Base-by-base conservation (phyloP, 495 filamentous ascomycete genomes). In the Penicillium desertorum region DNA sequence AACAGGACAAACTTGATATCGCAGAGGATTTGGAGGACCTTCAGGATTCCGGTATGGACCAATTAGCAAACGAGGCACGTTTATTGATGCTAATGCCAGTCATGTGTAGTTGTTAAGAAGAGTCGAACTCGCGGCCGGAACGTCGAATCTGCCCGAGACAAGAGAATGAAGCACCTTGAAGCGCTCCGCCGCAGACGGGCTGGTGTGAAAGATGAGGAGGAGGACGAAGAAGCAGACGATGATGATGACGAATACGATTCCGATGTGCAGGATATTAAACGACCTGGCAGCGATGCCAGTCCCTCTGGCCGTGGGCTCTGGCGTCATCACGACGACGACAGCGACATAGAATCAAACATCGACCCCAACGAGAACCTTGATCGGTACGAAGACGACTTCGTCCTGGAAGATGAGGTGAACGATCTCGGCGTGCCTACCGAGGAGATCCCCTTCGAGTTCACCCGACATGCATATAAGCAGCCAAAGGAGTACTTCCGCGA, bases 401-500 rank as follows among this genome's bases (percentile, higher is more conserved):
- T 95, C 17, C 66, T 79, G 9, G 85, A 91, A 34, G 87, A 90
- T 51, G 83, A 83, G 22, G 80, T 83, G 11, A 78, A 73, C 9
- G 74, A 74, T n/a, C 56, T 92, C 2, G 90, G 89, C 3, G 83
- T 79, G 7, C 88, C 86, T 0, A 77, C 71, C 1, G 70, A 78
- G 16, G 77, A 76, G 3, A 85, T 93, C 2, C 91, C 91, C 0
- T 74, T 95, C 10, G 75, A 91, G 62, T 91, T 91, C 64, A 89
- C 84, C 3, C 66, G 75, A 12, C 80, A 87, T 47, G 77, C 82
- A 0, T 83, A 87, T 60, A 86, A 86, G 58, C 86, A 89, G 42
- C 68, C 86, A 0, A 86, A 87, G 51, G 86, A 91, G 30, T 85
- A 92, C 56, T 96, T 96, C 73, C 84, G 83, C 39, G 82, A 86